Conservation (phyloP, 2,329 filamentous ascomycete species). For the Aspergillus eucalypticola region DNA sequence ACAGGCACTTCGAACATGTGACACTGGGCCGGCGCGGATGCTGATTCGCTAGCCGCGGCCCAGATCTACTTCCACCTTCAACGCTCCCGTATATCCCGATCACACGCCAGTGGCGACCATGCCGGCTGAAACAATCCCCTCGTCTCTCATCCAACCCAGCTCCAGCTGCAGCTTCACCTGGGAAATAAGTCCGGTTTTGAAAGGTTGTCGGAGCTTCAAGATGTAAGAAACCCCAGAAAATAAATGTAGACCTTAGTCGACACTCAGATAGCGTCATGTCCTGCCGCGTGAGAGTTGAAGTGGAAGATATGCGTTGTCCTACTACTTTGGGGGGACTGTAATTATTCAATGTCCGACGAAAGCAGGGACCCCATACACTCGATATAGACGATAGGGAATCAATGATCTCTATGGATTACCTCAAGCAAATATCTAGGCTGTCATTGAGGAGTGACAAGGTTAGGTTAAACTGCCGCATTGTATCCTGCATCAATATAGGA, state of each 20-base stretch:
- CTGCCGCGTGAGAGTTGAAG: neutral
- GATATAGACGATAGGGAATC: neutral
- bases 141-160: neutral
- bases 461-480: conserved; percentile 45
- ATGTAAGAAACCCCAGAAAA: neutral
- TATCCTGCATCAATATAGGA: conserved; percentile 33
- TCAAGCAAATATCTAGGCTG: conserved; percentile 49
- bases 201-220: neutral
- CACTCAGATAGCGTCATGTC: neutral
- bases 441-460: conserved; percentile 51
- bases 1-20: conserved; percentile 19
- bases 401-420: conserved; percentile 6
- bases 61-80: neutral
- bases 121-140: neutral
- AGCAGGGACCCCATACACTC: neutral
- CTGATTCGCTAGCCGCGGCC: conserved; percentile 20
- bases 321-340: neutral
- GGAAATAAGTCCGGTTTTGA: neutral
- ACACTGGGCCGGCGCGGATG: conserved; percentile 10
- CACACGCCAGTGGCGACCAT: neutral
- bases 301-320: neutral
- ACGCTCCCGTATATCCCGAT: neutral
- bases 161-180: neutral
- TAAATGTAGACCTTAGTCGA: neutral
- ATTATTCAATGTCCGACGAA: neutral